A percentile compares a stretch with the other conserved stretches of the same genome.
Conservation (phyloP, 441 rosid species). For the Jatropha multifida region DNA sequence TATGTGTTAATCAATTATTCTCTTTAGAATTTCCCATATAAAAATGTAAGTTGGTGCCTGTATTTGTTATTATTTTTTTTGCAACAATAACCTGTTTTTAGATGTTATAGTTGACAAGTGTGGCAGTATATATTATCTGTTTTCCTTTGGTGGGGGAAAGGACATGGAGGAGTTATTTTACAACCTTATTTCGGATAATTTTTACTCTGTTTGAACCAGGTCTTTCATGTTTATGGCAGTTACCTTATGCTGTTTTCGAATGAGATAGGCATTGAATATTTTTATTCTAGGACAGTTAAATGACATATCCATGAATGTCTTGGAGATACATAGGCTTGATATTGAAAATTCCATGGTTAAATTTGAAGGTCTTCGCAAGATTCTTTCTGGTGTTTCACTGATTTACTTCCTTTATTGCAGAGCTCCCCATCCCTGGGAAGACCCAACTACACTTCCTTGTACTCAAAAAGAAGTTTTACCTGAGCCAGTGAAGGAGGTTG, state of each 20-base stretch:
- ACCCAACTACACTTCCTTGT: constrained; percentile 60
- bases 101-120: neutral
- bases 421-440: constrained; percentile 85
- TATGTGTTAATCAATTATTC: neutral
- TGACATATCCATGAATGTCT: neutral
- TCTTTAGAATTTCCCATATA: neutral
- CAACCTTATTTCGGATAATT: neutral
- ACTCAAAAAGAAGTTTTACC: constrained; percentile 35
- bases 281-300: neutral
- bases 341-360: neutral
- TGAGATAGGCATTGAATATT: neutral
- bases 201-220: neutral
- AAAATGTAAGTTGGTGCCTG: neutral
- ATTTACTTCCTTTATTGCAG: constrained; percentile 30
- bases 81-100: no score
- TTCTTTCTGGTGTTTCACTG: neutral
- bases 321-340: neutral
- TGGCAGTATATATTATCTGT: no score
- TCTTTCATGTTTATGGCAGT: neutral
- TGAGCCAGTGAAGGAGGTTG: constrained; percentile 28
- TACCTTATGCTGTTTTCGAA: neutral
- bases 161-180: neutral
- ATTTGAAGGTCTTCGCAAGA: neutral
- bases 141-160: neutral
- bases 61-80: neutral